Percentiles rank a stretch among this genome's conserved stretches.
phyloP scores from a whole-genome alignment of 192 early-diverging fungal genomes.

The Rhizophagus clarus region DNA sequence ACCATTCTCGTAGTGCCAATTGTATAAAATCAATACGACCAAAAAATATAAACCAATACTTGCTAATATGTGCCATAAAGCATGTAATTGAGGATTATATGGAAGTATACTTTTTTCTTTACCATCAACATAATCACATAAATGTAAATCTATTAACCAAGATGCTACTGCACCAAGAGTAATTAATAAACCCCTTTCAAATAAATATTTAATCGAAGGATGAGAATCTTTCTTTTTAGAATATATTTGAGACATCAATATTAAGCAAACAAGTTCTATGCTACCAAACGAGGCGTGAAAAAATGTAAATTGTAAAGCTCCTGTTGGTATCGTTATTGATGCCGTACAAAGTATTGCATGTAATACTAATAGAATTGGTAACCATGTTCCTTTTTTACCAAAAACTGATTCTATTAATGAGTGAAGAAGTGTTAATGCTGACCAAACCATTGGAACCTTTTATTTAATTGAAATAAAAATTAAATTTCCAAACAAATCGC shows the following conservation, averaged over 20 bases:
- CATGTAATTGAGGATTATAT: conserved; percentile 59
- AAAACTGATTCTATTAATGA: conserved; percentile 41
- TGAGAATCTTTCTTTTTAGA: conserved; percentile 31
- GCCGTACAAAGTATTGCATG: conserved; percentile 46
- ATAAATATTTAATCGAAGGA: conserved; percentile 38
- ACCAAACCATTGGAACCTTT: conserved; percentile 43
- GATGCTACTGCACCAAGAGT: conserved; percentile 34
- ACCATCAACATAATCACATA: conserved; percentile 35
- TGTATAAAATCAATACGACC: conserved; percentile 56
- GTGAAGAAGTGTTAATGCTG: conserved; percentile 42
- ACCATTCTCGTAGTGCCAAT: conserved; percentile 36
- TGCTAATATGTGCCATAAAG: conserved; percentile 66
- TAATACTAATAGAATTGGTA: conserved; percentile 45
- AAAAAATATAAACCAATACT: conserved; percentile 60
- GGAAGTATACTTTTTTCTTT: conserved; percentile 4
- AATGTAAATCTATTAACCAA: conserved; percentile 42
- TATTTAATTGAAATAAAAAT: conserved; percentile 26
- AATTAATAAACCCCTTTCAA: conserved; percentile 35
- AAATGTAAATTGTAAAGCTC: conserved; percentile 32
- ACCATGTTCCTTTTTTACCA: conserved; percentile 48
- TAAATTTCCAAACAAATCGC: conserved; percentile 33
- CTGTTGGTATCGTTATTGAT: conserved; percentile 36
- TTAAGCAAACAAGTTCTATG: conserved; percentile 32
- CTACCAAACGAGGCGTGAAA: conserved; percentile 39
- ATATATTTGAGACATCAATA: conserved; percentile 37